Conservation (phyloP, 768 basidiomycete genomes). For the Leccinum boreale region DNA sequence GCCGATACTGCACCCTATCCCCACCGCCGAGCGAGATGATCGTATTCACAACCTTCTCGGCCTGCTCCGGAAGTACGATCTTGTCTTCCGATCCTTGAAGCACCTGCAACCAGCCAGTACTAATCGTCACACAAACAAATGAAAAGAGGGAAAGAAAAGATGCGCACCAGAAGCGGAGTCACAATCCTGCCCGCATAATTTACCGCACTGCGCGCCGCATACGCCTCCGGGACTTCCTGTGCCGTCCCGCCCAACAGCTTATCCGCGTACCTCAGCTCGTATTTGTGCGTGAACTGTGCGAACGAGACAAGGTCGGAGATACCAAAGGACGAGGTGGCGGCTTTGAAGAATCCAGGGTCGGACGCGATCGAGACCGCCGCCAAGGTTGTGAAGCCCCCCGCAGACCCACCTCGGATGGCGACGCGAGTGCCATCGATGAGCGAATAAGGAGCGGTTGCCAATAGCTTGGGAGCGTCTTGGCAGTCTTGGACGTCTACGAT, state of each 20-base stretch:
- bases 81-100: conserved; percentile 62
- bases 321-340: conserved; percentile 66
- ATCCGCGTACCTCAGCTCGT: conserved; percentile 55
- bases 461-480: conserved; percentile 46
- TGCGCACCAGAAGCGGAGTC: conserved; percentile 57
- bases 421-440: conserved; percentile 63
- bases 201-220: conserved; percentile 59
- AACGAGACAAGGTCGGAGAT: conserved; percentile 61
- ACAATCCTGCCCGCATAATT: conserved; percentile 59
- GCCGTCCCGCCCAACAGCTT: conserved; percentile 64
- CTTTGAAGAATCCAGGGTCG: conserved; percentile 47
- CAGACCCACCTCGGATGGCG: conserved; percentile 68
- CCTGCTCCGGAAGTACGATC: conserved; percentile 68
- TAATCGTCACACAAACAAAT: neutral
- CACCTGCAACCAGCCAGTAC: conserved; percentile 38
- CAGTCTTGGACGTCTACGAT: conserved; percentile 69
- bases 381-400: conserved; percentile 73
- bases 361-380: conserved; percentile 41
- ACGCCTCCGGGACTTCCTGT: conserved; percentile 53
- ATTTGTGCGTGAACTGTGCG: conserved; percentile 68
- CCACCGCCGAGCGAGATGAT: conserved; percentile 17
- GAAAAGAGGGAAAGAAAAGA: neutral
- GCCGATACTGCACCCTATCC: conserved; percentile 33
- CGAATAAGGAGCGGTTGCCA: conserved; percentile 43
- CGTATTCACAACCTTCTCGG: conserved; percentile 34